Evolutionary conservation across 2,329 filamentous ascomycete species (phyloP).

Genomic region (Fonsecaea nubica): DNA sequence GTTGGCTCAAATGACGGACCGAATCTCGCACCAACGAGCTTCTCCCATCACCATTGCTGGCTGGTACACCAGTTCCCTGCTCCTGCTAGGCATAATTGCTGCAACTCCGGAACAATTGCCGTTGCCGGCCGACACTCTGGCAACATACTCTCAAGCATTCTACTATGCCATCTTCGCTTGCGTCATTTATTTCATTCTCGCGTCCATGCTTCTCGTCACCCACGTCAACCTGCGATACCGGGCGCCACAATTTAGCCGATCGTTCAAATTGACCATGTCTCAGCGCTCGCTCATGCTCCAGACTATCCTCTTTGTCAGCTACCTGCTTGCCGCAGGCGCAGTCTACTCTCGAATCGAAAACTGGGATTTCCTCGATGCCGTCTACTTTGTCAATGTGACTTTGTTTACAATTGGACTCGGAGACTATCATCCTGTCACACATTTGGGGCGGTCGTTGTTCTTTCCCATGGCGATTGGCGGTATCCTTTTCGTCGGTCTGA

Average conservation of each 20-base stretch:
- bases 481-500: conserved; percentile 46
- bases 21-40: conserved; percentile 12
- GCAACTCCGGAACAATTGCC: conserved; percentile 24
- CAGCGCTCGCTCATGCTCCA: conserved; percentile 59
- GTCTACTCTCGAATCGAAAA: conserved; percentile 46
- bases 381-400: conserved; percentile 48
- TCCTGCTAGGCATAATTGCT: conserved; percentile 24
- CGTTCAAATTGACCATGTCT: conserved; percentile 59
- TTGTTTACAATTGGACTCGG: conserved; percentile 48
- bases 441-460: conserved; percentile 45
- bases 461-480: conserved; percentile 48
- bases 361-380: conserved; percentile 46
- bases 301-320: conserved; percentile 48
- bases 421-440: conserved; percentile 44
- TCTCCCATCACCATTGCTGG: conserved; percentile 27
- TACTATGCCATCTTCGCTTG: conserved; percentile 67
- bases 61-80: conserved; percentile 27
- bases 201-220: conserved; percentile 64
- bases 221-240: conserved; percentile 64
- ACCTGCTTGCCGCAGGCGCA: conserved; percentile 46
- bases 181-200: conserved; percentile 60
- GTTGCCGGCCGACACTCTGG: background rate
- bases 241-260: conserved; percentile 6
- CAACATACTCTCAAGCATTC: conserved; percentile 54
- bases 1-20: conserved; percentile 12